These are phyloP conservation scores for Esteya vermicola DNA, from an alignment of 2,329 filamentous ascomycete genomes.

Conservation along the genomic window DNA sequence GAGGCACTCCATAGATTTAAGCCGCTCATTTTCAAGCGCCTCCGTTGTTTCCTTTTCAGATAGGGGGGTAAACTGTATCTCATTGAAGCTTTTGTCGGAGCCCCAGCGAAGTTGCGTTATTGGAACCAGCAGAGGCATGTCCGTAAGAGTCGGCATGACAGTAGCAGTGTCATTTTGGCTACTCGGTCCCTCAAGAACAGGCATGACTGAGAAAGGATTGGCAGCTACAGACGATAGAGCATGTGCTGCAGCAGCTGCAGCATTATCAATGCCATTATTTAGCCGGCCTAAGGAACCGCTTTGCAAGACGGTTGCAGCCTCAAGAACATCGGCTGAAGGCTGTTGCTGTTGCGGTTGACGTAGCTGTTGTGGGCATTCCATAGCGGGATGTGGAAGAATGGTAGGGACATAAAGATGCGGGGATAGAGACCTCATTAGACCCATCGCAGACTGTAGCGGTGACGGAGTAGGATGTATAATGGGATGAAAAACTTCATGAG, in stretches of 20 bases:
- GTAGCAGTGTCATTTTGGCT: too few relatives aligned
- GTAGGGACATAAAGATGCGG: too few relatives aligned
- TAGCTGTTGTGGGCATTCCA: constrained; percentile 6
- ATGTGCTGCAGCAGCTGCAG: background rate
- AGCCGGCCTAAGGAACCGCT: constrained; percentile 21
- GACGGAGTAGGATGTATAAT: too few relatives aligned
- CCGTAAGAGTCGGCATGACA: background rate
- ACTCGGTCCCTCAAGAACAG: background rate
- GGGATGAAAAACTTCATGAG: too few relatives aligned
- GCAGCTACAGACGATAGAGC: background rate
- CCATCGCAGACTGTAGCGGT: constrained; percentile 3
- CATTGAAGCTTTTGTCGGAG: constrained; percentile 50
- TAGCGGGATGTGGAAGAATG: too few relatives aligned
- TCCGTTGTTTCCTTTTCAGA: constrained; percentile 43
- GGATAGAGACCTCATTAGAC: too few relatives aligned
- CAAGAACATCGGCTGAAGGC: constrained; percentile 41
- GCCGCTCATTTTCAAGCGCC: constrained; percentile 37
- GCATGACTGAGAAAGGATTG: background rate
- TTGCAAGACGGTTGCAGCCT: constrained; percentile 37
- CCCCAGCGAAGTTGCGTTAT: constrained; percentile 26
- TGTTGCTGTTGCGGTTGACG: constrained; percentile 14
- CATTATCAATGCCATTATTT: background rate
- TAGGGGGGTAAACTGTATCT: constrained; percentile 37
- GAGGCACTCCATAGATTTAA: constrained; percentile 43
- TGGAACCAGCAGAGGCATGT: background rate